A percentile compares a stretch with the other conserved stretches of the same genome.
These are phyloP conservation scores for Tolypocladium paradoxum DNA, from an alignment of 2,329 filamentous ascomycete species.

Conservation along the genomic window DNA sequence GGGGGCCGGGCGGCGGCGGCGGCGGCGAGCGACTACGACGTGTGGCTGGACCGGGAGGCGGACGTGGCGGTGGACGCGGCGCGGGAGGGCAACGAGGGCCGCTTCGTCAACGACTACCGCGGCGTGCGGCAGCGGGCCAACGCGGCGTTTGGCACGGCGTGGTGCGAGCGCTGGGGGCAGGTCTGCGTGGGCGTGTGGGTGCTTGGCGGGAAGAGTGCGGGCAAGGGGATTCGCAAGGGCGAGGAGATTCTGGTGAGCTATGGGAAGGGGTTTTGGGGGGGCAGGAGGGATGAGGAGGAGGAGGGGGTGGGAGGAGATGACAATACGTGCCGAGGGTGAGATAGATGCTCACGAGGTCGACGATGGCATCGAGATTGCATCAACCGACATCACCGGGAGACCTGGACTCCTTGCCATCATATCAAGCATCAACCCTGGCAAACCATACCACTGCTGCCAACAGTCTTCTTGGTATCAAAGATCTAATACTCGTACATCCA, in stretches of 20 bases:
- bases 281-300: slow-evolving; percentile 16
- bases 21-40: slow-evolving; percentile 44
- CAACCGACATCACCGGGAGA: too few relatives aligned
- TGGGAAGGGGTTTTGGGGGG: slow-evolving; percentile 56
- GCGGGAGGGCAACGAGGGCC: slow-evolving; percentile 48
- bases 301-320: background rate
- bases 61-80: slow-evolving; percentile 52
- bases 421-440: background rate
- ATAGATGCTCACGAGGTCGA: background rate
- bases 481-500: background rate
- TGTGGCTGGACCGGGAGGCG: slow-evolving; percentile 48
- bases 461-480: background rate
- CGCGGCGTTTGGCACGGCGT: slow-evolving; percentile 48
- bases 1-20: slow-evolving; percentile 16
- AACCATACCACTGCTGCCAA: background rate
- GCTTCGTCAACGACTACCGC: slow-evolving; percentile 58
- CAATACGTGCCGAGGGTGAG: background rate
- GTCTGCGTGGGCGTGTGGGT: slow-evolving; percentile 49
- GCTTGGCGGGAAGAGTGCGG: slow-evolving; percentile 20
- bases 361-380: background rate
- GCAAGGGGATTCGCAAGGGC: slow-evolving; percentile 34
- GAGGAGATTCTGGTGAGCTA: slow-evolving; percentile 57
- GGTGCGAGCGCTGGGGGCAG: slow-evolving; percentile 41
- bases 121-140: slow-evolving; percentile 43
- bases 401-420: too few relatives aligned